Base-by-base conservation (phyloP, 768 basidiomycete species). In the Lentinula lateritia region DNA sequence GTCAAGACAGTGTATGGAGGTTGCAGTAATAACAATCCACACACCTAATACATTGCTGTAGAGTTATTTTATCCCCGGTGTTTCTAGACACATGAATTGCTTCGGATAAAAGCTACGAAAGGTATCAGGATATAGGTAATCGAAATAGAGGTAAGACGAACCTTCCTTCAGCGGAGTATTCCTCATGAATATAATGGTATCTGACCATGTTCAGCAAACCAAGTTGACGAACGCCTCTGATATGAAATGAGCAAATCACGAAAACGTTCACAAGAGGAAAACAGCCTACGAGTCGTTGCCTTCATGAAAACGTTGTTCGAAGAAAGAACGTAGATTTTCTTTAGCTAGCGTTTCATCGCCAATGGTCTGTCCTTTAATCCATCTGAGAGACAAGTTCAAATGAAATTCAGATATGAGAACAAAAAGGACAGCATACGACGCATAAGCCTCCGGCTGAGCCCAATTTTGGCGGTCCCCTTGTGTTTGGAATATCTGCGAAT, bases 301-400 rank as follows among this genome's bases (percentile, higher is more conserved):
- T 60, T 89, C 85, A 64, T 92, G 88, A 67, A 94, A 94, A 67
- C 85, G 88, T 62, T 93, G 92, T 69, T 93, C 92, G 65, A 93
- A 94, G 70, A 90, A 94, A 57, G 83, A 76, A 38, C 91, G 82
- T 42, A 94, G 73, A 65, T 84, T 87, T 65, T 92, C 90, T 2
- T 83, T 78, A 0, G 90, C 90, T 8, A 81, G 65, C 50, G 83
- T 84, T 63, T 86, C 86, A 70, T 93, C 91, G 0, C 89, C 89
- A 5, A 82, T 80, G 12, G 80, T 76, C n/a, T 80, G 68, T 6
- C 81, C 83, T 60, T 82, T 82, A 68, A 91, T 85, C 81, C 84
- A 93, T 5, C 92, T 93, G 23, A 18, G 23, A 65, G 16, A 32
- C 41, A 34, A 38, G 50, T 15, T 52, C 34, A 61, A 16, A 15